Evolutionary conservation across 2,329 filamentous ascomycete genomes (phyloP).

Genomic region (Fusarium tjaetaba): DNA sequence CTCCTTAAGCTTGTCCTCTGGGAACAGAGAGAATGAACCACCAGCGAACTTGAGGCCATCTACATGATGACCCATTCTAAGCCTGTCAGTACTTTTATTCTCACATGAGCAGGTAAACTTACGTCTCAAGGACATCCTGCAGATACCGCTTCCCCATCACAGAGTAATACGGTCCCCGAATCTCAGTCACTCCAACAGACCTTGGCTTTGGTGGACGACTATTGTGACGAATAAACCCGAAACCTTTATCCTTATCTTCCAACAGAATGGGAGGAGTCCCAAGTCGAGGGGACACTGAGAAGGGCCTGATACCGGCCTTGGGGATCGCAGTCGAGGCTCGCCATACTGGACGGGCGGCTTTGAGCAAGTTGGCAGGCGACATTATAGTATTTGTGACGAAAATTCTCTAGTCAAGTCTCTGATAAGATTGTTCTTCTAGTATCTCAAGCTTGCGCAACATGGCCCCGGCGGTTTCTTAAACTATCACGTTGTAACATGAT

Average conservation of each 20-base stretch:
- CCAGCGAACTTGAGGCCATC: slow-evolving; percentile 66
- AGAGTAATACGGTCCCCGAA: slow-evolving; percentile 65
- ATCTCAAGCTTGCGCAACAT: too few species aligned
- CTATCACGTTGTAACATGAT: not conserved
- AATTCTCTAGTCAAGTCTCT: fast-evolving
- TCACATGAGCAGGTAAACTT: not conserved
- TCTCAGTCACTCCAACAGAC: slow-evolving; percentile 62
- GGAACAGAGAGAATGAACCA: slow-evolving; percentile 38
- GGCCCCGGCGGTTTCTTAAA: not conserved
- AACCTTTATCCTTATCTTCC: not conserved
- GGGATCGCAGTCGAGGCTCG: not conserved
- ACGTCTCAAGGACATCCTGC: slow-evolving; percentile 63
- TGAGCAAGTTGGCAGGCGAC: not conserved
- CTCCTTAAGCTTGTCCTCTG: not conserved
- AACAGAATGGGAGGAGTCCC: not conserved
- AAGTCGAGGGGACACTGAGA: not conserved
- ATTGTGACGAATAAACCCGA: slow-evolving; percentile 59
- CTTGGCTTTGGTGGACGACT: slow-evolving; percentile 59
- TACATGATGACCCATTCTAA: slow-evolving; percentile 60
- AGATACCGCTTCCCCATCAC: slow-evolving; percentile 64
- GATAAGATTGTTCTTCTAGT: not conserved
- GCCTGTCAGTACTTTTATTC: not conserved
- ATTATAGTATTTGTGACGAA: fast-evolving
- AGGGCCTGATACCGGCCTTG: not conserved
- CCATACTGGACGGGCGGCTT: not conserved